Evolutionary conservation across 306 rosid genomes (phyloP), one percentile per base, ranked within the genome.

Genomic region (Argentina anserina): DNA sequence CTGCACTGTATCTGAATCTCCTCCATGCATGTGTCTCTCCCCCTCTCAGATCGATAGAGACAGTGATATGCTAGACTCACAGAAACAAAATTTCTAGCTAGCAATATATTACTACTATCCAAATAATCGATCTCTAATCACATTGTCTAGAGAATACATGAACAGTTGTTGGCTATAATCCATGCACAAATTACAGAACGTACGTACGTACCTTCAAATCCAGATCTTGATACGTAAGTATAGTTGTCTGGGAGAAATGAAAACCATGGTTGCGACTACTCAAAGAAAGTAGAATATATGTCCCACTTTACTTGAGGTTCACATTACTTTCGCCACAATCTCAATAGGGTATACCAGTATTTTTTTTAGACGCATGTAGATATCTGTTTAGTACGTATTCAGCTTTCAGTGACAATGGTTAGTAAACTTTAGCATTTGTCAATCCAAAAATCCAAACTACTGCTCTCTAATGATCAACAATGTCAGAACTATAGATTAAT

Each of bases 181-280:
- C 67, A 18, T 33, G 67, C 67, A 62, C 42, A 62, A 62, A 33
- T 25, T 62, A 62, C n/a, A n/a, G n/a, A n/a, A n/a, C n/a, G n/a
- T n/a, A 33, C 67, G 25, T 62, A 34, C 26, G 67, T 62, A 34
- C 67, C 26, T 61, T 20, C 66, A 33, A 34, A 34, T 62, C 42
- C 43, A 18, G 18, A 29, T 3, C 31, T 47, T 20, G 23, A 47
- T 47, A 47, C 15, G 26, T 6, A 50, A 20, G n/a, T 49, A 18
- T 59, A 18, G 42, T 33, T 18, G 66, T 61, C 67, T 34, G 40
- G 43, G 67, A 25, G 33, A 34, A 58, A 33, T 33, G 6, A 28
- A 61, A 33, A 61, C 66, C 37, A 59, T 59, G 39, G 23, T 59
- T 59, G 65, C 65, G 39, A 59, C 65, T 15, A 59, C 21, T 59